Conservation (phyloP, 2,329 filamentous ascomycete species). For the Beauveria rudraprayagi region DNA sequence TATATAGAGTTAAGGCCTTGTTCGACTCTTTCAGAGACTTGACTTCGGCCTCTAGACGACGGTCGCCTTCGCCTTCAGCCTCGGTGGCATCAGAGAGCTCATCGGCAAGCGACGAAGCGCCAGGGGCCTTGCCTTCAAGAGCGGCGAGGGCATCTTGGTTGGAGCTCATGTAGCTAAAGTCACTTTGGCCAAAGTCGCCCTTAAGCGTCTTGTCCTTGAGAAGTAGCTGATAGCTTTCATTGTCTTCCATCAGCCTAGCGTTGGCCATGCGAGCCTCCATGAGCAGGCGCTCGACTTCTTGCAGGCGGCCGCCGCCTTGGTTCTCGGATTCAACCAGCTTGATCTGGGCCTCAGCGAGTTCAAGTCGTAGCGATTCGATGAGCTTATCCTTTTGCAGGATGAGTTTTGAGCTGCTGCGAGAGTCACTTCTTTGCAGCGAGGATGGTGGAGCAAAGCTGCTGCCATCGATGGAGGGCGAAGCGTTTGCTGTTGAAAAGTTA, state of each 20-base stretch:
- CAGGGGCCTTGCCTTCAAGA: slow-evolving; percentile 46
- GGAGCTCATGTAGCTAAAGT: slow-evolving; percentile 64
- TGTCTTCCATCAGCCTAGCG: slow-evolving; percentile 93
- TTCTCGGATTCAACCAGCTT: slow-evolving; percentile 94
- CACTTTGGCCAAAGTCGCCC: slow-evolving; percentile 78
- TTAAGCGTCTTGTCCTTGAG: slow-evolving; percentile 93
- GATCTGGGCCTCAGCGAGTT: slow-evolving; percentile 90
- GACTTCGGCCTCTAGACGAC: slow-evolving; percentile 69
- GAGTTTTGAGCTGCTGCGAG: slow-evolving; percentile 79
- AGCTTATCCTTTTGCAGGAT: slow-evolving; percentile 93
- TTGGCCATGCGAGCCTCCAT: slow-evolving; percentile 94
- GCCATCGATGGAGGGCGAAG: slow-evolving; percentile 61
- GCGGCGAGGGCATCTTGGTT: slow-evolving; percentile 59
- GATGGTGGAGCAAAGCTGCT: slow-evolving; percentile 81
- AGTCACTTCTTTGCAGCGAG: slow-evolving; percentile 79
- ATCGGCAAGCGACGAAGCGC: slow-evolving; percentile 65
- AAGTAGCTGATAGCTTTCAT: slow-evolving; percentile 93
- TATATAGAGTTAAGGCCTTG: slow-evolving; percentile 93
- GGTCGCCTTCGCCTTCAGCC: slow-evolving; percentile 52
- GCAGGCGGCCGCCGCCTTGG: slow-evolving; percentile 75
- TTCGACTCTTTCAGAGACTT: slow-evolving; percentile 84
- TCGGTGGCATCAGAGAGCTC: slow-evolving; percentile 68
- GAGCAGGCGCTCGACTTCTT: slow-evolving; percentile 82
- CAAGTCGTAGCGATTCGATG: slow-evolving; percentile 84
- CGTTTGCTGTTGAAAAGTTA: slow-evolving; percentile 33